Evolutionary conservation across 2,329 filamentous ascomycete genomes (phyloP).

Genomic region (Lizonia empirigonia): DNA sequence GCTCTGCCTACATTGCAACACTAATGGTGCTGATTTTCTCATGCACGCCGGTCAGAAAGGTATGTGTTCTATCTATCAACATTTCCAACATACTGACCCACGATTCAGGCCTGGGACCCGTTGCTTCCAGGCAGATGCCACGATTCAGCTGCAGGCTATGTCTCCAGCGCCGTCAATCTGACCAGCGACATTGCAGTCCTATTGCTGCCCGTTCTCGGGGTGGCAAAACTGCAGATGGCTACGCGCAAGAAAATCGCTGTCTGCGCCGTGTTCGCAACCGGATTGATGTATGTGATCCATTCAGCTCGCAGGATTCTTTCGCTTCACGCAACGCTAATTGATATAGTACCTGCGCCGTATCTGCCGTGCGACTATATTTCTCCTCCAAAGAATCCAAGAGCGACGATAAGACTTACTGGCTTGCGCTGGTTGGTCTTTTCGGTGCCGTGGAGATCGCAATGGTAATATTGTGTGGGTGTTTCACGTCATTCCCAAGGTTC

Average conservation of each 20-base stretch:
- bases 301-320: no score
- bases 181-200: slow-evolving; percentile 27
- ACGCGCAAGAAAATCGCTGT: slow-evolving; percentile 8
- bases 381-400: background rate
- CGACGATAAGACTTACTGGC: slow-evolving; percentile 22
- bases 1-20: slow-evolving; percentile 15
- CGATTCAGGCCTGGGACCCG: slow-evolving; percentile 26
- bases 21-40: slow-evolving; percentile 1
- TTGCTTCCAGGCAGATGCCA: slow-evolving; percentile 25
- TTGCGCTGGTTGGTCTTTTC: slow-evolving; percentile 12
- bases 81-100: slow-evolving; percentile 19
- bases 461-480: slow-evolving; percentile 23
- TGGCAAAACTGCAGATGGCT: slow-evolving; percentile 1
- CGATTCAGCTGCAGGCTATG: slow-evolving; percentile 7
- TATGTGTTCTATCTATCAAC: background rate
- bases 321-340: background rate
- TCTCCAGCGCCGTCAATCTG: slow-evolving; percentile 3
- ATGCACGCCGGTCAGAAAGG: slow-evolving; percentile 1
- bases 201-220: slow-evolving; percentile 18
- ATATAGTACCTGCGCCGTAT: background rate
- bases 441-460: slow-evolving; percentile 13
- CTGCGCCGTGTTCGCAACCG: slow-evolving; percentile 5
- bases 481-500: slow-evolving; percentile 24
- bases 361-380: slow-evolving; percentile 8
- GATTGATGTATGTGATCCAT: background rate